phyloP scores from a whole-genome alignment of 768 basidiomycete genomes.

The Pluteus cervinus region DNA sequence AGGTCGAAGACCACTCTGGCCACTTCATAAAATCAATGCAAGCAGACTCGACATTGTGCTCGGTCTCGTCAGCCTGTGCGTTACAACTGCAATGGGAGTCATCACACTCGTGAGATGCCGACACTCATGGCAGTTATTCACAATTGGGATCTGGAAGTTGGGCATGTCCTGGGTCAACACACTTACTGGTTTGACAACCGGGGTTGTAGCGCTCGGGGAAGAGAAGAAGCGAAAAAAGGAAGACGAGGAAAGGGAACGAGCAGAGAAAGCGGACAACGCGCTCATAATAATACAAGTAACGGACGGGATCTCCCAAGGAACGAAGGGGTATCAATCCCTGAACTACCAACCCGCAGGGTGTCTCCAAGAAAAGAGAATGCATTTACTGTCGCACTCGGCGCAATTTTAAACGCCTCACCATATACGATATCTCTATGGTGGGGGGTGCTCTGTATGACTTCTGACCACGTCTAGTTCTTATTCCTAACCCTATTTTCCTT shows the following conservation, averaged over 20 bases:
- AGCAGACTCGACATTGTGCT: constrained; percentile 16
- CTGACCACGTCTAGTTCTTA: not conserved
- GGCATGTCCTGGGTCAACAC: constrained; percentile 20
- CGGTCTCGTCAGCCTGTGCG: constrained; percentile 12
- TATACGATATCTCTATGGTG: no score
- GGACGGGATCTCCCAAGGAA: constrained; percentile 16
- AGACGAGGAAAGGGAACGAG: not conserved
- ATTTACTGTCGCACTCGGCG: no score
- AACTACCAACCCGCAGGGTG: no score
- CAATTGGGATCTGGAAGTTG: constrained; percentile 20
- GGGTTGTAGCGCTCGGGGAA: constrained; percentile 14
- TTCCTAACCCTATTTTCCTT: constrained; percentile 3
- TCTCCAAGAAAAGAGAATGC: no score
- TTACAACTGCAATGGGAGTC: constrained; percentile 18
- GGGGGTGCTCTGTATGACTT: constrained; percentile 11
- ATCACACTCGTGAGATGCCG: constrained; percentile 19
- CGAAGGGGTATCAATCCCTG: no score
- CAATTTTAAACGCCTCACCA: no score
- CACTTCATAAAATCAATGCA: constrained; percentile 15
- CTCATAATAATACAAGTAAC: constrained; percentile 12
- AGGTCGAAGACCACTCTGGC: constrained; percentile 19
- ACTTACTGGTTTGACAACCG: constrained; percentile 15
- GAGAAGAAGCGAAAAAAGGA: not conserved
- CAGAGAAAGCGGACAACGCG: constrained; percentile 13
- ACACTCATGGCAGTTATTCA: constrained; percentile 19